Base-by-base conservation (phyloP, 1,284 basidiomycete species). In the Tetrapyrgos nigripes region DNA sequence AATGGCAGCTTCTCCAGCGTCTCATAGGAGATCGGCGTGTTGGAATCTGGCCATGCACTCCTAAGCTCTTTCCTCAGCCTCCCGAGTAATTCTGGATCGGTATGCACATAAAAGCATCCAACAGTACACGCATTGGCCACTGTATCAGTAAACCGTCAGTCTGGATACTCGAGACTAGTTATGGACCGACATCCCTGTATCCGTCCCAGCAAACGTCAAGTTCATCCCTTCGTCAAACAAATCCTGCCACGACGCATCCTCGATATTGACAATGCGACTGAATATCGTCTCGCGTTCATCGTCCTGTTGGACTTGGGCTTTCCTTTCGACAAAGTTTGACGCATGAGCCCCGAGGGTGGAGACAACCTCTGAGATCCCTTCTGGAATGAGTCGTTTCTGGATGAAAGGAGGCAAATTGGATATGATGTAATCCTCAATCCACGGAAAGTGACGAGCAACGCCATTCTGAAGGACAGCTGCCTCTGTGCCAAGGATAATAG, bases 1-100 rank as follows among this genome's bases (percentile, higher is more conserved):
- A 60, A 64, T n/a, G 62, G 62, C 24, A 64, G 33, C 45, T 64
- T 64, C 40, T 64, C 62, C 14, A 61, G 33, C 5, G 29, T 37
- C 27, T 56, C 55, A 19, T 31, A 58, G 10, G 55, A 45, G 14
- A 61, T 43, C 17, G 27, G 28, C 5, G 43, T 33, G 17, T 60
- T 53, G 13, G 27, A 33, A 13, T 58, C 49, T 28, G 63, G 63
- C 63, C 63, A 64, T 6, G 43, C 55, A 13, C 46, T 19, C 6
- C 40, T 48, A n/a, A 64, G 47, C 37, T 62, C 62, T 24, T 50
- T 47, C 21, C 45, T 27, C 27, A 66, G 48, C 19, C 43, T 24
- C 13, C 10, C 13, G 0, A 29, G 24, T 9, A 60, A 35, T 1
- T 31, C 21, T 5, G 23, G n/a, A 51, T 65, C 40, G 4, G 19